Percentiles rank a stretch among this genome's conserved stretches.
Evolutionary conservation across 2,329 filamentous ascomycete genomes (phyloP).

Genomic region (Talaromyces sp.): DNA sequence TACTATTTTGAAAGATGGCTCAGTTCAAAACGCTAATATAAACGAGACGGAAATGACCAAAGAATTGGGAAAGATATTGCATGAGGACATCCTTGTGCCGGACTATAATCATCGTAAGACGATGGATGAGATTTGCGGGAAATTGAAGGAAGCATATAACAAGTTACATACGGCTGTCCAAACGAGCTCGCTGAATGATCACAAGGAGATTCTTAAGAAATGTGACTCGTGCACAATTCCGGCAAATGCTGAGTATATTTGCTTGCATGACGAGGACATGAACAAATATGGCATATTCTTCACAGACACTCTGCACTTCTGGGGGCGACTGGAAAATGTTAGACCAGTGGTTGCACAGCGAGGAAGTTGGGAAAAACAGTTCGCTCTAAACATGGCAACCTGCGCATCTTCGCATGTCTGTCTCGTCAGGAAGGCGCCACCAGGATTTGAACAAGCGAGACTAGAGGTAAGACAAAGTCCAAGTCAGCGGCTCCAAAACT

Average conservation of each 20-base stretch:
- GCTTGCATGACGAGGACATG: background rate
- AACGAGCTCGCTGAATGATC: background rate
- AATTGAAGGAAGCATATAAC: background rate
- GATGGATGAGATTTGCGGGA: background rate
- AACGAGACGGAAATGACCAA: background rate
- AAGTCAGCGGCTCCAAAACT: background rate
- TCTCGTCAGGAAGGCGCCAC: background rate
- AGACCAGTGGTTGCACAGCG: background rate
- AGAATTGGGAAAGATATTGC: background rate
- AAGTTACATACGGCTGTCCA: background rate
- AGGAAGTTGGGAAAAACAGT: background rate
- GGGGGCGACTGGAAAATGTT: background rate
- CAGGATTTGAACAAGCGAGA: background rate
- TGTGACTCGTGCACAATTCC: background rate
- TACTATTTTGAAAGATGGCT: background rate
- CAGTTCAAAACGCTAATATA: background rate
- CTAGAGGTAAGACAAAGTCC: background rate
- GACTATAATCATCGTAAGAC: background rate
- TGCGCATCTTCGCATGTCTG: background rate
- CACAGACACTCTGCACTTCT: background rate
- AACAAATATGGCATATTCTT: background rate
- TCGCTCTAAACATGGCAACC: background rate
- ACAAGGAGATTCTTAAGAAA: background rate
- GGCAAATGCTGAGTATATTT: background rate
- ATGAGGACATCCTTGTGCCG: background rate